Evolutionary conservation across 2,329 filamentous ascomycete species (phyloP).

Genomic region (Gnomoniopsis sp.): DNA sequence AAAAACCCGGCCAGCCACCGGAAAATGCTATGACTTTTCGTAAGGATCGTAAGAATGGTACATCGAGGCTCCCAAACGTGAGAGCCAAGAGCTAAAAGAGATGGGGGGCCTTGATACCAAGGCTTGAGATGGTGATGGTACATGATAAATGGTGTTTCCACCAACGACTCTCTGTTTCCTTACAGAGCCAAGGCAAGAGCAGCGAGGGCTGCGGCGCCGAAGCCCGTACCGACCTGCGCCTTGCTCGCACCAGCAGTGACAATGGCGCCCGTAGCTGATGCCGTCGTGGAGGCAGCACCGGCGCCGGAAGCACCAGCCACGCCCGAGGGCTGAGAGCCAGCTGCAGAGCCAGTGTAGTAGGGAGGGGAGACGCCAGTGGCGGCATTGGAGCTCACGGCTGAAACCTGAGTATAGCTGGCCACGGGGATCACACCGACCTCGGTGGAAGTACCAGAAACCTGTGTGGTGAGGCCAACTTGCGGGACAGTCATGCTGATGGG

Average conservation of each 20-base stretch:
- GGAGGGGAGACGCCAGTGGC: slow-evolving; percentile 22
- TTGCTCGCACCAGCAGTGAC: slow-evolving; percentile 29
- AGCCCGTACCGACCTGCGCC: slow-evolving; percentile 33
- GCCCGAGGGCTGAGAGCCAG: slow-evolving; percentile 20
- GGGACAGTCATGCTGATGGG: slow-evolving; percentile 48
- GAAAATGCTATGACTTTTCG: slow-evolving; percentile 36
- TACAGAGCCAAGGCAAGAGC: slow-evolving; percentile 45
- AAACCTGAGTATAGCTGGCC: slow-evolving; percentile 29
- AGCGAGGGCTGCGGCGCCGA: slow-evolving; percentile 43
- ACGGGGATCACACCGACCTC: slow-evolving; percentile 39
- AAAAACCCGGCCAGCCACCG: slow-evolving; percentile 23
- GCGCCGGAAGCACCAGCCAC: slow-evolving; percentile 31
- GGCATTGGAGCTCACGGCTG: slow-evolving; percentile 22
- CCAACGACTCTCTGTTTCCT: slow-evolving; percentile 23
- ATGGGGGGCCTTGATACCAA: slow-evolving; percentile 10
- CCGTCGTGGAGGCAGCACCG: slow-evolving; percentile 29
- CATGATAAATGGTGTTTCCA: not conserved
- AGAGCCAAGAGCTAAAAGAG: slow-evolving; percentile 7
- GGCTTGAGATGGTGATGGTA: slow-evolving; percentile 1
- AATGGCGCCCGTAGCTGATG: slow-evolving; percentile 29
- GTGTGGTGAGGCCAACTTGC: slow-evolving; percentile 46
- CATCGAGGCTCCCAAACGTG: slow-evolving; percentile 19
- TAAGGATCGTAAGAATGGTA: slow-evolving; percentile 59
- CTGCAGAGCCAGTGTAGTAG: slow-evolving; percentile 21
- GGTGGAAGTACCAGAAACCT: slow-evolving; percentile 24